phyloP scores from a whole-genome alignment of 2,329 filamentous ascomycete genomes.

The Zalaria obscura region DNA sequence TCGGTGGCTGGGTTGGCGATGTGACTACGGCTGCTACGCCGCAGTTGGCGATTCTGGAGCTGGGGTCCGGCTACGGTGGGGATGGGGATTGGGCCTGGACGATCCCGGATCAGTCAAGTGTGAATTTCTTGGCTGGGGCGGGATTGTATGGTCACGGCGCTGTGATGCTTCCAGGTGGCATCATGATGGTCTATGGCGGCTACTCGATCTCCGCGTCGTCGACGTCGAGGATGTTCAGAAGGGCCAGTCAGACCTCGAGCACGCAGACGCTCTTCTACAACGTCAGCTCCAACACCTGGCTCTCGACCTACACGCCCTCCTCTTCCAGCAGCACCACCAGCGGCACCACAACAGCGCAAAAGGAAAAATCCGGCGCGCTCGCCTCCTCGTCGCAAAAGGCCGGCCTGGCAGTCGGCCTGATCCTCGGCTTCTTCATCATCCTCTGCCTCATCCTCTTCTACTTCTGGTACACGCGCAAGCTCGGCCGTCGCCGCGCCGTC shows the following conservation, averaged over 20 bases:
- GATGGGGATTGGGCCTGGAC: constrained; percentile 54
- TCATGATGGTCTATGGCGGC: constrained; percentile 49
- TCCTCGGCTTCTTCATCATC: constrained; percentile 27
- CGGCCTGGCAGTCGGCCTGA: constrained; percentile 30
- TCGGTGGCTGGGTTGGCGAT: constrained; percentile 89
- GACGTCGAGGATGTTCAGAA: constrained; percentile 19
- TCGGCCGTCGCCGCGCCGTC: constrained; percentile 23
- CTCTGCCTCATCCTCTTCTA: constrained; percentile 28
- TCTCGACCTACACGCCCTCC: constrained; percentile 38
- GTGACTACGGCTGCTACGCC: constrained; percentile 61
- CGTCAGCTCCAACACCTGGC: constrained; percentile 44
- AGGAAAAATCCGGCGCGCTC: constrained; percentile 21
- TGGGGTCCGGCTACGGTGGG: constrained; percentile 59
- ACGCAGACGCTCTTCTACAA: constrained; percentile 45
- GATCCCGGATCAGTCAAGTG: constrained; percentile 38
- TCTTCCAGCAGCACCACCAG: constrained; percentile 5
- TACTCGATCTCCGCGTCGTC: constrained; percentile 33
- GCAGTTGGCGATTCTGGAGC: constrained; percentile 62
- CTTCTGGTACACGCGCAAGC: constrained; percentile 30
- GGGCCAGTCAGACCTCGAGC: constrained; percentile 24
- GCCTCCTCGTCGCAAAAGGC: constrained; percentile 30
- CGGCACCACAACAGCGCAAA: constrained; percentile 2
- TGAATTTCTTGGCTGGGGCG: constrained; percentile 25
- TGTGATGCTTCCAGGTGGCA: constrained; percentile 43
- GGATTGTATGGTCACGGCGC: constrained; percentile 50